phyloP scores from a whole-genome alignment of 1,284 basidiomycete genomes.

The Rhizopogon hawkerae region DNA sequence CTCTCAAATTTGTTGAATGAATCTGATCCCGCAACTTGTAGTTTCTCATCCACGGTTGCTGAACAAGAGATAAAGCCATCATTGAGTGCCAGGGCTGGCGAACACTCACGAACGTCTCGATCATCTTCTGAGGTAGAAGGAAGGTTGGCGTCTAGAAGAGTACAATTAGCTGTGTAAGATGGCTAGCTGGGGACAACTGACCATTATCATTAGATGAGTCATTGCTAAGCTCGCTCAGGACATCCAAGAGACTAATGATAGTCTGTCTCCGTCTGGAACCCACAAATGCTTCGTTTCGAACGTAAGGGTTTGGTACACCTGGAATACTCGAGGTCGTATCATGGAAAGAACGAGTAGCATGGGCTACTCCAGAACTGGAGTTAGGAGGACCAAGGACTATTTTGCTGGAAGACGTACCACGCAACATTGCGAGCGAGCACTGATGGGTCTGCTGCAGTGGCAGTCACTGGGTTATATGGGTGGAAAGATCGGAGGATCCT shows the following conservation, averaged over 20 bases:
- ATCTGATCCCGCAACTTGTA: conserved; percentile 28
- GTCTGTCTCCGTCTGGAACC: conserved; percentile 47
- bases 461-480: not conserved
- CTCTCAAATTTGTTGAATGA: conserved; percentile 26
- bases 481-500: conserved; percentile 2
- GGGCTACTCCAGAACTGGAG: conserved; percentile 7
- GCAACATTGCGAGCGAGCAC: conserved; percentile 18
- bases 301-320: conserved; percentile 22
- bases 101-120: conserved; percentile 52
- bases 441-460: not conserved
- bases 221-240: conserved; percentile 48
- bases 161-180: conserved; percentile 2
- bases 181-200: conserved; percentile 21
- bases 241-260: conserved; percentile 56
- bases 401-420: conserved; percentile 23
- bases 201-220: conserved; percentile 39
- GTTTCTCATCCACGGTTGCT: conserved; percentile 27
- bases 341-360: conserved; percentile 23
- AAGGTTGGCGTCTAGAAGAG: conserved; percentile 26
- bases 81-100: conserved; percentile 7
- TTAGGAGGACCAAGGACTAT: conserved; percentile 16
- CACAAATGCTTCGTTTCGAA: conserved; percentile 19
- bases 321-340: conserved; percentile 25
- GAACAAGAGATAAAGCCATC: conserved; percentile 13
- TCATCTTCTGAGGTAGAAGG: conserved; percentile 51